Conservation (phyloP, 305 asterid genomes). For the Fraxinus angustifolia region DNA sequence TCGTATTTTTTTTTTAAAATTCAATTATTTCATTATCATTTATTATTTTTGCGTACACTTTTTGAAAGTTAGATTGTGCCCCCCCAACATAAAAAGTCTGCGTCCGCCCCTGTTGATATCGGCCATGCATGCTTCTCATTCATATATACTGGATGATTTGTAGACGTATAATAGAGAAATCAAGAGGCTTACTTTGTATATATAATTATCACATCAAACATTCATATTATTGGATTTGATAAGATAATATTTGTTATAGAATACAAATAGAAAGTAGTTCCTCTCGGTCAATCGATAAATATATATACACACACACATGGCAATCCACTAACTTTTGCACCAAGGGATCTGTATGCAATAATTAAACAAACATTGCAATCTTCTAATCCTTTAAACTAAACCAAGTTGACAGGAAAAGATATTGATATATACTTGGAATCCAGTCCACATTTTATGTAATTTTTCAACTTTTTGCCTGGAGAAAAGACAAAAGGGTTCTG, state of each 20-base stretch:
- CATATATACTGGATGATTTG: no score
- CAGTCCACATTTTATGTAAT: constrained; percentile 10
- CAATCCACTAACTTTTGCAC: background rate
- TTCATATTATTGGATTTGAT: background rate
- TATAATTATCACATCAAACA: no score
- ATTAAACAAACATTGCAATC: background rate
- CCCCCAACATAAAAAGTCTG: no score
- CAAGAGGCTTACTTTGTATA: background rate
- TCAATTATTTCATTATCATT: no score
- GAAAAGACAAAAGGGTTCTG: constrained; percentile 25
- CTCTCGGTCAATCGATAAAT: background rate
- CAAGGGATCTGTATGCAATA: constrained; percentile 29
- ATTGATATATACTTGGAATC: background rate
- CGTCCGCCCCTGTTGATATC: no score
- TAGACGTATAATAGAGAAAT: background rate
- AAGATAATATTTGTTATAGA: background rate
- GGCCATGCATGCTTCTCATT: background rate
- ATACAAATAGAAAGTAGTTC: background rate
- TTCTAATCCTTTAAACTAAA: constrained; percentile 17
- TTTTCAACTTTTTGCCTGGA: constrained; percentile 22
- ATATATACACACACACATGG: background rate
- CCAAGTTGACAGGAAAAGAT: constrained; percentile 22
- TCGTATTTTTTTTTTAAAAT: no score
- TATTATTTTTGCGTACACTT: no score
- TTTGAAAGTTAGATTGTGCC: no score